Conservation (phyloP, 805 yeast genomes). For the Ogataea ramenticola region DNA sequence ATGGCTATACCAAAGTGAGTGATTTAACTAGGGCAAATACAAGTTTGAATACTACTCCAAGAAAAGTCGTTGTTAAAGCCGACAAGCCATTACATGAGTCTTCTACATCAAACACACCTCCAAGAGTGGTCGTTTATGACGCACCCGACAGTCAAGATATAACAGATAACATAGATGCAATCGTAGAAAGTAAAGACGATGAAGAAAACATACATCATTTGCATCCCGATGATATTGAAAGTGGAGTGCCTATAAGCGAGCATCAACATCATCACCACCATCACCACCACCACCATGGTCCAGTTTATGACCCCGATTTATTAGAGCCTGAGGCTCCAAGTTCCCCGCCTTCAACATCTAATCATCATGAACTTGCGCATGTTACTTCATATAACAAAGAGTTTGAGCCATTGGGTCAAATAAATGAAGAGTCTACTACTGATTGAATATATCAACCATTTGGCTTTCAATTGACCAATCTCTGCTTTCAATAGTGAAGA, state of each 20-base stretch:
- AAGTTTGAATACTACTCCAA: background rate
- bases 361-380: background rate
- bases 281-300: background rate
- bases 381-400: background rate
- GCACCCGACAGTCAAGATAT: background rate
- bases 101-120: too few species aligned
- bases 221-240: background rate
- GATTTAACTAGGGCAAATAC: conserved; percentile 22
- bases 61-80: background rate
- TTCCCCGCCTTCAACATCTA: background rate
- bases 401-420: background rate
- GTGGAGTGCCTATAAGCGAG: too few species aligned
- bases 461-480: too few species aligned
- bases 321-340: background rate
- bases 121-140: background rate
- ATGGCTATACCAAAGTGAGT: conserved; percentile 28
- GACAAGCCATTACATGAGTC: background rate
- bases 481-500: too few species aligned
- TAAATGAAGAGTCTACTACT: background rate
- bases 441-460: too few species aligned
- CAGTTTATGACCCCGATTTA: conserved; percentile 1
- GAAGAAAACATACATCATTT: background rate
- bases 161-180: background rate
- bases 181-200: background rate
- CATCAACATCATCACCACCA: conserved; percentile 1